Evolutionary conservation across 2,329 filamentous ascomycete species (phyloP), one percentile per base, ranked within the genome.

Genomic region (Penicillium paneum): DNA sequence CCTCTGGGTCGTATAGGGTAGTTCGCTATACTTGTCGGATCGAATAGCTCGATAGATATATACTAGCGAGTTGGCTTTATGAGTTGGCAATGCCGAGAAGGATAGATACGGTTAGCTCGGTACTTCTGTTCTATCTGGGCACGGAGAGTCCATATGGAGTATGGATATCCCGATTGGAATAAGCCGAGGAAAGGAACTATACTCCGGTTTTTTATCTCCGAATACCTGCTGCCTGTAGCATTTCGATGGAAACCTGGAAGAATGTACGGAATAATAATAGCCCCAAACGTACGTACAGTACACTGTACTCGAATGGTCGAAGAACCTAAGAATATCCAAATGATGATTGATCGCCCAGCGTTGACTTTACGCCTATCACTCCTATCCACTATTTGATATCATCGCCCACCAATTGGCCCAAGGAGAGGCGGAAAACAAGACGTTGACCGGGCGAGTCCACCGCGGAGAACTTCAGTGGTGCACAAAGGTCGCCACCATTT

Each of bases 351-450:
- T 51, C 40, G 32, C 24, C 40, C 40, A 26, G 13, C 3, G 13
- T 24, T 50, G 19, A 34, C 5, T 34, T 6, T 10, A 41, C 32
- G 41, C 19, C n/a, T 29, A 41, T 52, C 36, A 49, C 19, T 34
- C 21, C 31, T 49, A 50, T 61, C 59, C 60, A 63, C 59, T 51
- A 56, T 63, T 62, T 54, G 44, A 60, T 64, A 62, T 62, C 55
- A 58, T 64, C 12, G 54, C 17, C 17, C 41, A 40, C 34, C 51
- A 40, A 64, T 64, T 64, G 62, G 62, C 49, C 35, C 32, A 40
- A 26, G 36, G 28, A 39, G 38, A 31, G 49, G 52, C 57, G 61
- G 60, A 46, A 62, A 64, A 63, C 54, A 40, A 46, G 49, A 47
- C 19, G 48, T 52, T 56, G 32, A 38, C 19, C 40, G 48, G 41